Evolutionary conservation across 257 asterid species (phyloP), one percentile per base, ranked within the genome.

Genomic region (Solanum medicagineum): DNA sequence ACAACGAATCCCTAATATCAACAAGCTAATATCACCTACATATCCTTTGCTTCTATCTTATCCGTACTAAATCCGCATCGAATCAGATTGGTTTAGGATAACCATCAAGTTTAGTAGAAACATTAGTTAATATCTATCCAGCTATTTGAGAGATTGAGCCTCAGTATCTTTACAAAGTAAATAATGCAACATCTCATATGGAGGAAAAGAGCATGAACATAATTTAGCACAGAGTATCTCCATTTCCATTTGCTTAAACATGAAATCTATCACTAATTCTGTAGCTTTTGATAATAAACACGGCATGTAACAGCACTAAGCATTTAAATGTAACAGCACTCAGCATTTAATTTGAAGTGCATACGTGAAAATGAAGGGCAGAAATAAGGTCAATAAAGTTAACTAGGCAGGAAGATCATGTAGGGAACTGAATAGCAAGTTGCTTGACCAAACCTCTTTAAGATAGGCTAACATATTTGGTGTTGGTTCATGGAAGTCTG

Each of bases 401-500:
- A 70, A 81, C 56, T 4, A 17, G 44, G 45, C 57, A 60, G 26
- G 8, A 81, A 20, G 36, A 16, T 24, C 51, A 74, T 55, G 3
- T 11, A 53, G 51, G 75, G 56, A 36, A 81, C 22, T 9, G 73
- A 81, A 75, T 59, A 40, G 47, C 26, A 86, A 82, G 73, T 66
- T 70, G 84, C 54, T 53, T n/a, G 56, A 79, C 81, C 91, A 73
- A 82, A 96, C 99, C 99, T 96, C 98, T 90, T 96, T 95, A 73
- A 96, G 97, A 94, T 89, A 94, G 66, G 90, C 94, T 49, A 95
- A 91, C 97, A 96, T 92, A 89, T 95, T 84, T 45, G 99, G 99
- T 85, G 99, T 96, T 82, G 99, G 99, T 88, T 96, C 99, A 16
- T 96, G 99, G 87, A 96, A 96, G 83, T 96, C 98, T 42, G 99